Conservation (phyloP, 257 asterid genomes). For the Nicotiana paniculata region DNA sequence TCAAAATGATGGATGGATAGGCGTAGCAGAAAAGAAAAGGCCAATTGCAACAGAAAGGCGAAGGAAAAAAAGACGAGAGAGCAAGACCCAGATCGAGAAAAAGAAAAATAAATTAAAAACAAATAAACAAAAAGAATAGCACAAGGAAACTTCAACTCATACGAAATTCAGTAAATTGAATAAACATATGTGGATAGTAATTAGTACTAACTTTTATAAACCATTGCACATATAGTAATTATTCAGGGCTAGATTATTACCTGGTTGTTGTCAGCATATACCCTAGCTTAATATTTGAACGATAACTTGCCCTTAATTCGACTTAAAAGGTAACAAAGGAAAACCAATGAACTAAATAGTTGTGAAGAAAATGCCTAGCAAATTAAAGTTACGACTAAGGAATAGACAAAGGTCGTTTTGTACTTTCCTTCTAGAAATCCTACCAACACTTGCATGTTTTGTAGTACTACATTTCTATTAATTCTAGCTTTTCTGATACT, state of each 20-base stretch:
- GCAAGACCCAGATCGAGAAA: not conserved
- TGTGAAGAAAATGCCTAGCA: not conserved
- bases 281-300: not conserved
- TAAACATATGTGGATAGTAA: not conserved
- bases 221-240: not conserved
- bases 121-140: not conserved
- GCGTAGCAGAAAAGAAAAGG: no score
- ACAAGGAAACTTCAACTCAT: not conserved
- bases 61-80: no score
- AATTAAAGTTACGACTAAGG: not conserved
- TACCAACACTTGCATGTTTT: not conserved
- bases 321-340: not conserved
- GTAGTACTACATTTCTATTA: not conserved
- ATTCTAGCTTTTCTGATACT: not conserved
- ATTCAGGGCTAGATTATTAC: not conserved
- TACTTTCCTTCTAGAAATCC: not conserved
- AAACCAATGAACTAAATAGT: not conserved
- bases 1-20: no score
- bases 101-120: no score
- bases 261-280: not conserved
- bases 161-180: not conserved
- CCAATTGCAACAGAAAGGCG: no score
- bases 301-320: not conserved
- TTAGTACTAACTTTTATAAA: no score
- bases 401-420: not conserved